phyloP scores from a whole-genome alignment of 2,329 filamentous ascomycete genomes.

The Aquanectria penicillioides region DNA sequence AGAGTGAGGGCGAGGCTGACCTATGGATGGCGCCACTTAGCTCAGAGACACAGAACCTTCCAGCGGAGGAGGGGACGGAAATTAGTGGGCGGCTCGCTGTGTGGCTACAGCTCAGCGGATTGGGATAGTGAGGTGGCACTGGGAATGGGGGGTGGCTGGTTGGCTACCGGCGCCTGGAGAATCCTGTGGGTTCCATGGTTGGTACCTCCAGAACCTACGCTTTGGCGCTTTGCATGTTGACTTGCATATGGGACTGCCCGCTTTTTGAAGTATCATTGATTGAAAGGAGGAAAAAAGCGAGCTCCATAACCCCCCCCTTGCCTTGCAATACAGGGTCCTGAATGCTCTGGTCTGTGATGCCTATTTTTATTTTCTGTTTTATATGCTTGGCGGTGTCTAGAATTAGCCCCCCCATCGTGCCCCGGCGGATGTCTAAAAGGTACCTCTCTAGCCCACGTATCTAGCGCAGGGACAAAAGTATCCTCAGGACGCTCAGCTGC shows the following conservation, averaged over 20 bases:
- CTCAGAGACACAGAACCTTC: conserved; percentile 13
- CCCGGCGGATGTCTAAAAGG: background rate
- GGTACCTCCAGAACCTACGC: too few relatives aligned
- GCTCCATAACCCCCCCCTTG: too few relatives aligned
- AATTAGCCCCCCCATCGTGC: background rate
- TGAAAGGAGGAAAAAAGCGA: background rate
- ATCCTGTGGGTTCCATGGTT: background rate
- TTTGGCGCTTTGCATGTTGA: too few relatives aligned
- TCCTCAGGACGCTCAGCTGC: background rate
- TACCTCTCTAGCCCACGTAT: conserved; percentile 48
- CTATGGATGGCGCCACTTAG: conserved; percentile 20
- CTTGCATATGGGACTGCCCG: too few relatives aligned
- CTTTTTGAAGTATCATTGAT: too few relatives aligned
- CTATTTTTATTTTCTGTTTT: background rate
- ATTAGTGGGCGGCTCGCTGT: conserved; percentile 13
- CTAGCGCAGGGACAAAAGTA: conserved; percentile 17
- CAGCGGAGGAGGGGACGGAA: background rate
- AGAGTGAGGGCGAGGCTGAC: background rate
- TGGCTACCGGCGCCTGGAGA: conserved; percentile 2
- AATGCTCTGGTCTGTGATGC: background rate
- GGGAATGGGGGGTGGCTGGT: conserved; percentile 5
- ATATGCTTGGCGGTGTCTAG: background rate
- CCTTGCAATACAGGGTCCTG: background rate
- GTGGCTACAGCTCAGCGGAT: background rate
- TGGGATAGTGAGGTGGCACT: background rate